phyloP scores from a whole-genome alignment of 169 alveolate genomes.

The Babesia ovata region DNA sequence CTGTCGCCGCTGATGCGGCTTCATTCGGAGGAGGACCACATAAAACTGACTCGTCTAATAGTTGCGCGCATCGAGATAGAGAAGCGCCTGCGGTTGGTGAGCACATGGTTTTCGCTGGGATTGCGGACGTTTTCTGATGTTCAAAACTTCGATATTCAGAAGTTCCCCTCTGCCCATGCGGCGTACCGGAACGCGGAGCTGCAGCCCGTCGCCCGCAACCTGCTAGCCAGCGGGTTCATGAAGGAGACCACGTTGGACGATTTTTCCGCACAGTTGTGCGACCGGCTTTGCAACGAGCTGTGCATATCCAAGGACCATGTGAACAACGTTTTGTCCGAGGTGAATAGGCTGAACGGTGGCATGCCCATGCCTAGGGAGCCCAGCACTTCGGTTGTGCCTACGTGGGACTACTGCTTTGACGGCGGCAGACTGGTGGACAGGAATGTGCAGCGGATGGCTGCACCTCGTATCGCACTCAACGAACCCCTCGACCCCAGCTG shows the following conservation, averaged over 20 bases:
- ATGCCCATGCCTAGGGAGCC: not conserved
- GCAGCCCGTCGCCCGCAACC: conserved; percentile 20
- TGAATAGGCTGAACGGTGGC: not conserved
- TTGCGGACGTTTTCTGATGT: conserved; percentile 39
- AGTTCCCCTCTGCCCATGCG: conserved; percentile 19
- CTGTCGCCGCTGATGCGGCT: conserved; percentile 62
- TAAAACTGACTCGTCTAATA: conserved; percentile 36
- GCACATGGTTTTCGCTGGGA: conserved; percentile 60
- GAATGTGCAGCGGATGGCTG: not conserved
- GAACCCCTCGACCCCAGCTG: not conserved
- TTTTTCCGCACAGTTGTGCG: conserved; percentile 20
- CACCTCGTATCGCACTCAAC: not conserved
- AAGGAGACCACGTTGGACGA: conserved; percentile 7
- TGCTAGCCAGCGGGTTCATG: conserved; percentile 20
- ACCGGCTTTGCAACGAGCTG: conserved; percentile 41
- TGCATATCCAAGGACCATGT: conserved; percentile 26
- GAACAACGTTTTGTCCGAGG: conserved; percentile 14
- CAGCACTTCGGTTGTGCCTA: conserved; percentile 19
- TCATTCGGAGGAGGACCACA: conserved; percentile 63
- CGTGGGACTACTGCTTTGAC: conserved; percentile 60
- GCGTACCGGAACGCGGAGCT: not conserved
- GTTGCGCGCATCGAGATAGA: conserved; percentile 50
- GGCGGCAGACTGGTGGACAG: conserved; percentile 9
- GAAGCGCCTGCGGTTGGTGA: conserved; percentile 54
- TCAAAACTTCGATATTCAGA: conserved; percentile 31